These are phyloP conservation scores for Karstenula rhodostoma DNA, from an alignment of 2,329 filamentous ascomycete species.

Conservation along the genomic window DNA sequence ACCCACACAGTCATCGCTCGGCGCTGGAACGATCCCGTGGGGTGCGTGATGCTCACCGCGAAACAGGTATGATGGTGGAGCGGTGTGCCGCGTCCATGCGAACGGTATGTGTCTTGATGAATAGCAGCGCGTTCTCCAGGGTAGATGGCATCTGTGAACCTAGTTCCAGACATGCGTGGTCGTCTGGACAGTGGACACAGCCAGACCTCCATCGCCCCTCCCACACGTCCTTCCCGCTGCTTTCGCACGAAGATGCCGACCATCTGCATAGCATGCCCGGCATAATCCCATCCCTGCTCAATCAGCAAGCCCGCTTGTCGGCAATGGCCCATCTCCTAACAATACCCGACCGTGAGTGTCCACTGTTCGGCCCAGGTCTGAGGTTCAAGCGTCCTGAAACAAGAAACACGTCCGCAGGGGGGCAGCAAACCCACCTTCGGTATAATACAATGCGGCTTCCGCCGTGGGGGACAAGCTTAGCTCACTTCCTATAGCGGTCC, in stretches of 20 bases:
- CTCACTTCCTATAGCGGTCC: background rate
- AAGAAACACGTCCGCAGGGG: constrained; percentile 7
- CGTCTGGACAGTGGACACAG: too few relatives aligned
- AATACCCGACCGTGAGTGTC: background rate
- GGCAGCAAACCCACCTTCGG: constrained; percentile 4
- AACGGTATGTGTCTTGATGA: constrained; percentile 1
- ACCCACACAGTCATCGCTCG: constrained; percentile 8
- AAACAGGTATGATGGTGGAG: background rate
- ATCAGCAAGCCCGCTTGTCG: background rate
- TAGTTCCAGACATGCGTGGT: too few relatives aligned
- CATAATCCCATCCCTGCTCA: background rate
- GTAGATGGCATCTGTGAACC: background rate
- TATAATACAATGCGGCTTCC: constrained; percentile 9
- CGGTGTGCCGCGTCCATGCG: background rate
- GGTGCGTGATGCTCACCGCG: background rate
- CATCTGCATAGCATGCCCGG: background rate
- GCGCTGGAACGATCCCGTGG: constrained; percentile 2
- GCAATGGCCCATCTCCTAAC: background rate
- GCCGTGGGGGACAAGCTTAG: background rate
- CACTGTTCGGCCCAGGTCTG: background rate
- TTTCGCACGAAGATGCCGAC: background rate
- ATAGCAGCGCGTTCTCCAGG: background rate
- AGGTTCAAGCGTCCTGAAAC: constrained; percentile 5
- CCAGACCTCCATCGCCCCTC: background rate
- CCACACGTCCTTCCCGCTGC: background rate